A percentile compares a stretch with the other conserved stretches of the same genome.
These are phyloP conservation scores for Fusarium pilosicola DNA, from an alignment of 2,329 filamentous ascomycete species.

Conservation along the genomic window DNA sequence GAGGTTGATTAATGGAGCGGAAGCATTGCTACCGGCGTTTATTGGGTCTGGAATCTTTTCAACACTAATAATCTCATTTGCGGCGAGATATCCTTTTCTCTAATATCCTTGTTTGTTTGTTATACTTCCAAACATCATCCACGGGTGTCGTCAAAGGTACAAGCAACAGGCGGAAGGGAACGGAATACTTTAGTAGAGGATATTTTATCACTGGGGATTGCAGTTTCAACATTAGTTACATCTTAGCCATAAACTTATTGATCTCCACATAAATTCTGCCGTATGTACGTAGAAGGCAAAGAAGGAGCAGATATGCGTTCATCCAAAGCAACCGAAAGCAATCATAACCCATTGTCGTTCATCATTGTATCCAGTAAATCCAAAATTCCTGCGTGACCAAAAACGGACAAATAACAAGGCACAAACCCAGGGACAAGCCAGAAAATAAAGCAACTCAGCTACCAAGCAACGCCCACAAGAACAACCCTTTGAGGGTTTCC, in stretches of 20 bases:
- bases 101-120: slow-evolving; percentile 24
- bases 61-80: neutral
- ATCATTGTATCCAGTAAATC: slow-evolving; percentile 12
- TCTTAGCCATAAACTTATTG: neutral
- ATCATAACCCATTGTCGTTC: slow-evolving; percentile 20
- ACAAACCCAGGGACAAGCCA: neutral
- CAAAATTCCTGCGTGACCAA: neutral
- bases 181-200: neutral
- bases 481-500: slow-evolving; percentile 1
- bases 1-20: slow-evolving; percentile 4
- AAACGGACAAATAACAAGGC: neutral
- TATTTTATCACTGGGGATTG: neutral
- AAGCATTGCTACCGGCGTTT: slow-evolving; percentile 32
- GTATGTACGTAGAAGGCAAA: neutral
- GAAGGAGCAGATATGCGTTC: neutral
- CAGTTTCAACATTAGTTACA: neutral
- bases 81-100: slow-evolving; percentile 3
- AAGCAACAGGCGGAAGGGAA: neutral
- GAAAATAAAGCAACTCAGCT: neutral
- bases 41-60: neutral
- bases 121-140: neutral
- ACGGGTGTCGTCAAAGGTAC: neutral
- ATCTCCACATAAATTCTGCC: neutral
- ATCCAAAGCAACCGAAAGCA: neutral
- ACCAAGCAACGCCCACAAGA: slow-evolving; percentile 23